Evolutionary conservation across 805 yeast genomes (phyloP).

Genomic region (Maudiozyma bulderi): DNA sequence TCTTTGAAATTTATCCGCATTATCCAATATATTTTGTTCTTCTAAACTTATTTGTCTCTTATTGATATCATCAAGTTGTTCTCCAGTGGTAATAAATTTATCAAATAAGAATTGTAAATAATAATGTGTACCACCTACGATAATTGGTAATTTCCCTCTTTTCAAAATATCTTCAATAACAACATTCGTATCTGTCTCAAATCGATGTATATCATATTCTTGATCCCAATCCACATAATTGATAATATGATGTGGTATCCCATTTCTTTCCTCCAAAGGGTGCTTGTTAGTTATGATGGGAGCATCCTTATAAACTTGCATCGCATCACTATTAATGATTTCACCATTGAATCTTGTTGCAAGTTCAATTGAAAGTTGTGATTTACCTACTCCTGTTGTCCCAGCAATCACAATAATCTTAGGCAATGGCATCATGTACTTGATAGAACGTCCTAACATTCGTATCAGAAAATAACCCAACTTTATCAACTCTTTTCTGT

Average conservation of each 20-base stretch:
- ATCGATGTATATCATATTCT: slow-evolving; percentile 73
- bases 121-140: slow-evolving; percentile 95
- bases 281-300: slow-evolving; percentile 87
- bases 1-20: slow-evolving; percentile 13
- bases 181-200: slow-evolving; percentile 57
- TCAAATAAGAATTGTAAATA: slow-evolving; percentile 73
- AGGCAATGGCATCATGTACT: background rate
- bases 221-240: slow-evolving; percentile 74
- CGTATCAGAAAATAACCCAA: too few species aligned
- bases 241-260: slow-evolving; percentile 78
- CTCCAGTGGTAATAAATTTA: slow-evolving; percentile 34
- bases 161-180: slow-evolving; percentile 55
- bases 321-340: slow-evolving; percentile 89
- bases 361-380: slow-evolving; percentile 56
- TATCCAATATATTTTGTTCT: slow-evolving; percentile 18
- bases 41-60: background rate
- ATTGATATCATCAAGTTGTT: background rate
- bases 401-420: slow-evolving; percentile 67
- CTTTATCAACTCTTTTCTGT: too few species aligned
- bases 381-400: slow-evolving; percentile 95
- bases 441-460: background rate
- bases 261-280: slow-evolving; percentile 66
- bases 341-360: slow-evolving; percentile 78
- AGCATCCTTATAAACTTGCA: slow-evolving; percentile 78
- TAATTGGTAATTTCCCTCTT: slow-evolving; percentile 67